phyloP scores from a whole-genome alignment of 2,329 filamentous ascomycete genomes.

The Sporothrix humicola region DNA sequence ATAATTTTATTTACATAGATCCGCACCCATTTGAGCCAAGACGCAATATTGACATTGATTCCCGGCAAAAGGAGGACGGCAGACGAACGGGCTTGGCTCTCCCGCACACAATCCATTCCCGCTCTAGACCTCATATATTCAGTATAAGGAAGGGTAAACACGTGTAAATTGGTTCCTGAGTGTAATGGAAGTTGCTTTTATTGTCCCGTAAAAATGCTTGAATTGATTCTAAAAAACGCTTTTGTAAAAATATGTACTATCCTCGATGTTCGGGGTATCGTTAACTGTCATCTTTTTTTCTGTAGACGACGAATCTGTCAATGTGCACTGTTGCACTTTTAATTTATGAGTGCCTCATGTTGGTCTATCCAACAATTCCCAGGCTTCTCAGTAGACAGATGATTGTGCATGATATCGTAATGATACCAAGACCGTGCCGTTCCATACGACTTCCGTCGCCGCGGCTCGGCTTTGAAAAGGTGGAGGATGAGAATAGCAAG shows the following conservation, averaged over 20 bases:
- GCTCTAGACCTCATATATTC: neutral
- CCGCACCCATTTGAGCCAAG: neutral
- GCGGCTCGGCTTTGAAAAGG: constrained; percentile 9
- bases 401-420: neutral
- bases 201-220: neutral
- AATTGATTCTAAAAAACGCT: neutral
- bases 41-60: neutral
- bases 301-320: neutral
- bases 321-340: too few relatives aligned
- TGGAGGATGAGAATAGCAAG: neutral
- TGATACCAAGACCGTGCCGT: neutral
- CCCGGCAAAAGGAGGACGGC: constrained; percentile 10
- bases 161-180: neutral
- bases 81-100: constrained; percentile 14
- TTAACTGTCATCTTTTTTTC: neutral
- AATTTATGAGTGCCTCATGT: neutral
- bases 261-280: constrained; percentile 16
- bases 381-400: neutral
- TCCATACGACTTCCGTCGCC: neutral
- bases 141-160: neutral
- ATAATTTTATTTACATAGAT: neutral
- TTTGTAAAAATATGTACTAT: neutral
- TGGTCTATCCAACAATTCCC: too few relatives aligned
- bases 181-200: neutral
- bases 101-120: neutral